These are phyloP conservation scores for Phytophthora sansomeana DNA, from an alignment of 352 stramenopile species.

Conservation along the genomic window DNA sequence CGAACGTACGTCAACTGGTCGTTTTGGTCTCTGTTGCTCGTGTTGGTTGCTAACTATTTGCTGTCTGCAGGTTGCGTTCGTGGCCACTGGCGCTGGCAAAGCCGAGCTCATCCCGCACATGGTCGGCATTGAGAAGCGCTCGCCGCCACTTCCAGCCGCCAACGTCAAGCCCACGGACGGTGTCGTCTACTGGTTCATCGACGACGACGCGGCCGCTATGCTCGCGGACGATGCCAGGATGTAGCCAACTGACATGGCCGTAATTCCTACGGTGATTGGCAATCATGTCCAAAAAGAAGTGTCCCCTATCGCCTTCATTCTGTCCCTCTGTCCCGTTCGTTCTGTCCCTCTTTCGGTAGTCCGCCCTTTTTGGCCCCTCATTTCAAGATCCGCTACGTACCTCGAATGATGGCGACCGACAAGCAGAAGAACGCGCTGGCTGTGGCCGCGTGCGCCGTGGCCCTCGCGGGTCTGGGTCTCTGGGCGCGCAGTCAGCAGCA, in stretches of 20 bases:
- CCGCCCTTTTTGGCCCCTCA: conserved; percentile 4
- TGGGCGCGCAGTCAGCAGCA: conserved; percentile 63
- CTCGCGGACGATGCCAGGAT: conserved; percentile 52
- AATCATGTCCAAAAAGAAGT: neutral
- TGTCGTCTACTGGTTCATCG: conserved; percentile 89
- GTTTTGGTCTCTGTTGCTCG: neutral
- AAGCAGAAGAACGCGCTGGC: conserved; percentile 73
- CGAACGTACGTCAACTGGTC: conserved; percentile 55
- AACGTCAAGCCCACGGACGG: conserved; percentile 74
- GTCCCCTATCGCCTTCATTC: neutral
- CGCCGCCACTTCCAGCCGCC: conserved; percentile 72
- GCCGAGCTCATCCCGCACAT: conserved; percentile 88
- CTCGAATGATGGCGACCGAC: conserved; percentile 47
- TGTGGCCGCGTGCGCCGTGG: conserved; percentile 53
- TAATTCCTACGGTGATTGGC: conserved; percentile 11
- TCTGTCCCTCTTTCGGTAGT: neutral
- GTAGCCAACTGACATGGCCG: conserved; percentile 13
- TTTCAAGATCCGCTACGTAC: conserved; percentile 36
- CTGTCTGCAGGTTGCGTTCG: conserved; percentile 84
- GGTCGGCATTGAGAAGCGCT: conserved; percentile 68
- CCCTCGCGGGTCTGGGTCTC: conserved; percentile 56
- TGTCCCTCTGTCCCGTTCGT: neutral
- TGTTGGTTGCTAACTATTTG: conserved; percentile 15
- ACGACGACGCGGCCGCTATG: conserved; percentile 76
- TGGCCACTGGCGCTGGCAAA: conserved; percentile 91